A percentile compares a stretch with the other conserved stretches of the same genome.
phyloP scores from a whole-genome alignment of 1,284 basidiomycete genomes.

The Ustilago nuda region DNA sequence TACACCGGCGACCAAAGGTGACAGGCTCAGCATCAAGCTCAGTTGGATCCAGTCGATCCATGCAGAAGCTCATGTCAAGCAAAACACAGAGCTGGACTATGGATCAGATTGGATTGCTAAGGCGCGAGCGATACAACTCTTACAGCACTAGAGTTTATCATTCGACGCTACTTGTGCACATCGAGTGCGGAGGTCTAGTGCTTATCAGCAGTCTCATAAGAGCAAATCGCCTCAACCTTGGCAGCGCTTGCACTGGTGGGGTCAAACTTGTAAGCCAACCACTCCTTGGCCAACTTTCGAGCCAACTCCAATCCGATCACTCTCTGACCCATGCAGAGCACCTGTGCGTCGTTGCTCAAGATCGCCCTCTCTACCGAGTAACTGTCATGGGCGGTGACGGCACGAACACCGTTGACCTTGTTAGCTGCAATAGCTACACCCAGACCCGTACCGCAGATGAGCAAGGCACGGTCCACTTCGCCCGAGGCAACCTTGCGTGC shows the following conservation, averaged over 20 bases:
- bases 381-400: slow-evolving; percentile 71
- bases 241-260: slow-evolving; percentile 67
- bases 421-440: slow-evolving; percentile 71
- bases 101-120: no score
- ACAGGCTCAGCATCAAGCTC: no score
- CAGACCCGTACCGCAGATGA: slow-evolving; percentile 72
- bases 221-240: slow-evolving; percentile 70
- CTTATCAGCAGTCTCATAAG: slow-evolving; percentile 51
- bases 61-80: no score
- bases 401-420: slow-evolving; percentile 70
- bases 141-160: no score
- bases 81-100: no score
- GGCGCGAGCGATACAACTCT: neutral
- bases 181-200: slow-evolving; percentile 10
- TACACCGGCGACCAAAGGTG: no score
- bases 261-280: slow-evolving; percentile 71
- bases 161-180: no score
- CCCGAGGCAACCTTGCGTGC: slow-evolving; percentile 70
- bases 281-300: slow-evolving; percentile 70
- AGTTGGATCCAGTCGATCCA: no score
- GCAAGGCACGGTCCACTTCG: slow-evolving; percentile 71
- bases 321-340: slow-evolving; percentile 71
- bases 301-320: slow-evolving; percentile 71
- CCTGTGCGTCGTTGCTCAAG: slow-evolving; percentile 71
- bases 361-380: slow-evolving; percentile 71